Evolutionary conservation across 2,329 filamentous ascomycete species (phyloP).

Genomic region (Stagonosporopsis vannaccii): DNA sequence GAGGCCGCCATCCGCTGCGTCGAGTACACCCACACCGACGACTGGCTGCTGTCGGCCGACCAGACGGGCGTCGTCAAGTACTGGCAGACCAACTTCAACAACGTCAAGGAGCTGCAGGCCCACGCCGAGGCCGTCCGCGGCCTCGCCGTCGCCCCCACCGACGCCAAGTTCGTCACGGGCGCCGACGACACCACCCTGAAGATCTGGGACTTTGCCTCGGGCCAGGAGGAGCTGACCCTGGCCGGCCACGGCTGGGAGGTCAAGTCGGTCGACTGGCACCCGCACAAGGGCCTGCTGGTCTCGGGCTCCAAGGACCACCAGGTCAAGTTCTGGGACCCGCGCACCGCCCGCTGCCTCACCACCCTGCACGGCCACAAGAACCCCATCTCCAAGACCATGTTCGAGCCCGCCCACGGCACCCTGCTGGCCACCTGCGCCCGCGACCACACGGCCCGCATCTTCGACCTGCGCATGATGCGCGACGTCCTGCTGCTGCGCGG

Average conservation of each 20-base stretch:
- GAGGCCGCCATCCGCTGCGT: conserved; percentile 84
- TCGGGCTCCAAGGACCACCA: conserved; percentile 98
- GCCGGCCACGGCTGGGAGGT: conserved; percentile 98
- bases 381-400: conserved; percentile 90
- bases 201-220: conserved; percentile 93
- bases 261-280: conserved; percentile 97
- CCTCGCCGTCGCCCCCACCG: conserved; percentile 90
- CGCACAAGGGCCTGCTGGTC: conserved; percentile 89
- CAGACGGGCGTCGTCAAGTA: conserved; percentile 97
- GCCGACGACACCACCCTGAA: conserved; percentile 93
- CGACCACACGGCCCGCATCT: conserved; percentile 91
- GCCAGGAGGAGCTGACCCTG: conserved; percentile 80
- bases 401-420: conserved; percentile 83
- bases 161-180: conserved; percentile 94
- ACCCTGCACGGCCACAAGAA: conserved; percentile 98
- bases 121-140: conserved; percentile 91
- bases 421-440: conserved; percentile 91
- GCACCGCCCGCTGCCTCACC: conserved; percentile 85
- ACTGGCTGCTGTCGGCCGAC: conserved; percentile 96
- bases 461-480: conserved; percentile 97
- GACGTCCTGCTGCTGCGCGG: conserved; percentile 93
- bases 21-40: conserved; percentile 91
- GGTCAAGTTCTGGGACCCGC: conserved; percentile 98
- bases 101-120: conserved; percentile 91
- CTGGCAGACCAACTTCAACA: conserved; percentile 99